Evolutionary conservation across 2,329 filamentous ascomycete genomes (phyloP).

Genomic region (Cercospora beticola): DNA sequence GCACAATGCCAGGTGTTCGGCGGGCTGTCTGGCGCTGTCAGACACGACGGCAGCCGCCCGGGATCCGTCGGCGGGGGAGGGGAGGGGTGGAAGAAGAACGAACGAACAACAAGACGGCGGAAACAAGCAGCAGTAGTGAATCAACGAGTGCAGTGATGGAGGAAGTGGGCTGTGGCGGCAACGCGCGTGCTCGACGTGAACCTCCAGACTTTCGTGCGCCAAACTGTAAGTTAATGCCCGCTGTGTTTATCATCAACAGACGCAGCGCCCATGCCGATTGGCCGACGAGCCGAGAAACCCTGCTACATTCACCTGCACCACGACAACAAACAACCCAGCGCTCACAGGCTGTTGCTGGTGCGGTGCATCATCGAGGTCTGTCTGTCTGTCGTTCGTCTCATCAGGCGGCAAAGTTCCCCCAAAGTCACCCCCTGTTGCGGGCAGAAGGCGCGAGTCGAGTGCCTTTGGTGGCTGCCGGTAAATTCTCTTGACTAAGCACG

Average conservation of each 20-base stretch:
- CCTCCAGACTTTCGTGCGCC: background rate
- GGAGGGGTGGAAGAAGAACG: background rate
- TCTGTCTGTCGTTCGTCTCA: background rate
- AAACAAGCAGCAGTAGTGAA: background rate
- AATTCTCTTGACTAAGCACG: background rate
- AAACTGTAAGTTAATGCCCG: background rate
- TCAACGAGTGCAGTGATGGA: background rate
- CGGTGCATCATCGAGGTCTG: background rate
- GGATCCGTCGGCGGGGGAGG: background rate
- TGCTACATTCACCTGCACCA: background rate
- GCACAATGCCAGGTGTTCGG: background rate
- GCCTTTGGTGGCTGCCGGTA: background rate
- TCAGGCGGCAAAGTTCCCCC: background rate
- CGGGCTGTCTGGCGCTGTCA: background rate
- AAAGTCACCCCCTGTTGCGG: background rate
- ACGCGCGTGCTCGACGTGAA: slow-evolving; percentile 3
- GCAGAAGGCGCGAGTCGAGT: background rate
- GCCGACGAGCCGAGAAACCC: background rate
- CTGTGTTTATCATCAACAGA: background rate
- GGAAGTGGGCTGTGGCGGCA: background rate
- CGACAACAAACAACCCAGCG: background rate
- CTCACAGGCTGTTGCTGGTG: background rate
- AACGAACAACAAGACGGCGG: background rate
- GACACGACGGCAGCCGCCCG: background rate
- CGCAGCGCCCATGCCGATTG: background rate